phyloP scores from a whole-genome alignment of 495 filamentous ascomycete species.

The Hypomontagnella monticulosa region DNA sequence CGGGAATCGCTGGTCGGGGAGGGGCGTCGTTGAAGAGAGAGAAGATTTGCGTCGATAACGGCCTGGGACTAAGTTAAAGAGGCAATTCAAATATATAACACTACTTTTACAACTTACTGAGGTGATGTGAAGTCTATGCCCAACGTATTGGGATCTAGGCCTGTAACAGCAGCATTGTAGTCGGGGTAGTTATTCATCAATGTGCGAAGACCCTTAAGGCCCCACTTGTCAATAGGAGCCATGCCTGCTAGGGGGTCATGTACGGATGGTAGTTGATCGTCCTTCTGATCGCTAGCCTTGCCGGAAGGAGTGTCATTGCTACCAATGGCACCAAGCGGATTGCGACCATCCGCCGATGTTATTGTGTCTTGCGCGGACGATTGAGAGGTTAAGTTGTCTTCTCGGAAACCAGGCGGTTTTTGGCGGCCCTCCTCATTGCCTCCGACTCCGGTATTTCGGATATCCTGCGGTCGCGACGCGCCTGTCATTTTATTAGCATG shows the following conservation, averaged over 20 bases:
- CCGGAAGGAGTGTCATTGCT: constrained; percentile 49
- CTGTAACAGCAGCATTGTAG: constrained; percentile 76
- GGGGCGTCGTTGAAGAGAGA: constrained; percentile 77
- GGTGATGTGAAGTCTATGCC: constrained; percentile 82
- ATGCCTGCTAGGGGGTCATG: constrained; percentile 75
- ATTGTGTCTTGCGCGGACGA: constrained; percentile 48
- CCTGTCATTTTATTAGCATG: constrained; percentile 31
- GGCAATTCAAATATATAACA: neutral
- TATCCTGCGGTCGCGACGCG: constrained; percentile 51
- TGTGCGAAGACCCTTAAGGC: constrained; percentile 78
- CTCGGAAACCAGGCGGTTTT: constrained; percentile 55
- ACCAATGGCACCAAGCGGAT: constrained; percentile 59
- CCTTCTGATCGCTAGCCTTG: constrained; percentile 56
- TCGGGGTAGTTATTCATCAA: constrained; percentile 84
- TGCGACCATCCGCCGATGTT: constrained; percentile 40
- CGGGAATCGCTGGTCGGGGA: constrained; percentile 77
- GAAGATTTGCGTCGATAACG: constrained; percentile 59
- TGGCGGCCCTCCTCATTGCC: constrained; percentile 53
- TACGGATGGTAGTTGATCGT: constrained; percentile 45
- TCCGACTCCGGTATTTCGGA: constrained; percentile 47
- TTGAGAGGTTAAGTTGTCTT: constrained; percentile 50
- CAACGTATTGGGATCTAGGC: constrained; percentile 79
- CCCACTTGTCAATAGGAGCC: constrained; percentile 82
- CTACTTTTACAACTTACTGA: constrained; percentile 67
- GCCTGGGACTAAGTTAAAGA: constrained; percentile 26